Conservation (phyloP, 305 asterid species). For the Fraxinus platypoda region DNA sequence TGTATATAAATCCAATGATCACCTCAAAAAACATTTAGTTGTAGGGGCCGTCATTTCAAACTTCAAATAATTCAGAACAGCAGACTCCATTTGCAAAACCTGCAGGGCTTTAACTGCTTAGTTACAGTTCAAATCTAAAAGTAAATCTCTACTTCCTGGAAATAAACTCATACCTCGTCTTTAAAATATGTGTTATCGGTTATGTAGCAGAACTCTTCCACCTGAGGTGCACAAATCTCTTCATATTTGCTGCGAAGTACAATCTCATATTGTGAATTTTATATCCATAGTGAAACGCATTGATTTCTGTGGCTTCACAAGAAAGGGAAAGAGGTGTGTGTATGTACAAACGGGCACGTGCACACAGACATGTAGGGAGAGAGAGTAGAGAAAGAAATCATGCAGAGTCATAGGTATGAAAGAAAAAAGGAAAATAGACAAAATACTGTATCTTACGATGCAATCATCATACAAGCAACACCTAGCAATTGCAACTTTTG, state of each 20-base stretch:
- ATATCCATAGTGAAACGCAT: neutral
- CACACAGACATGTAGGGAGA: neutral
- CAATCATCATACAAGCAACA: conserved; percentile 58
- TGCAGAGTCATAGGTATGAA: neutral
- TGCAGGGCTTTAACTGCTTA: conserved; percentile 22
- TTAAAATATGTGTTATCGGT: conserved; percentile 42
- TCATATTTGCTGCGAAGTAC: conserved; percentile 52
- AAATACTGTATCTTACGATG: conserved; percentile 49
- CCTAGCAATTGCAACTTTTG: conserved; percentile 41
- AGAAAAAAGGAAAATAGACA: neutral
- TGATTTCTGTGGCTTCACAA: neutral
- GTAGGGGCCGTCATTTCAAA: conserved; percentile 59
- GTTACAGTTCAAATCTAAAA: neutral
- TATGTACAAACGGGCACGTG: too few relatives aligned
- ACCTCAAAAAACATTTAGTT: conserved; percentile 44
- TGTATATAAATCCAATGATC: neutral
- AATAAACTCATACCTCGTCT: conserved; percentile 45
- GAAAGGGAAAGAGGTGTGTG: neutral
- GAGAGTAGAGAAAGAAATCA: neutral
- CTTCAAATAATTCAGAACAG: conserved; percentile 42
- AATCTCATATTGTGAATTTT: neutral
- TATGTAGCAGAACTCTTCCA: conserved; percentile 43
- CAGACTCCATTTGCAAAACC: conserved; percentile 47
- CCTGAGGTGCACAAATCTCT: conserved; percentile 51
- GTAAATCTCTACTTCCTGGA: neutral